phyloP scores from a whole-genome alignment of 2,329 filamentous ascomycete genomes.

The Dichotomopilus funicola region DNA sequence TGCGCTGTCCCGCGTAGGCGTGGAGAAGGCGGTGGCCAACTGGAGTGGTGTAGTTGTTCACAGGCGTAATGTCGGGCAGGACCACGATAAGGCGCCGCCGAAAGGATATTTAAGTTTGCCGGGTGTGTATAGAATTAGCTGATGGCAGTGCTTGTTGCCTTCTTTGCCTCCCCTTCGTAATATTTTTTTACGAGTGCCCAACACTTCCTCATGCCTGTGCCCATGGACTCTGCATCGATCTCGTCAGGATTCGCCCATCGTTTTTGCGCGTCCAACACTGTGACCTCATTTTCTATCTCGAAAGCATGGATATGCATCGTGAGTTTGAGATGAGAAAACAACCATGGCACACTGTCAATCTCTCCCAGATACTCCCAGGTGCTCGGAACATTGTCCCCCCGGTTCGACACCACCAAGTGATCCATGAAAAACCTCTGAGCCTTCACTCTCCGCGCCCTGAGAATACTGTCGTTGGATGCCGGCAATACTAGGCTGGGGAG shows the following conservation, averaged over 20 bases:
- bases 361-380: slow-evolving; percentile 32
- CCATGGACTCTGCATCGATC: slow-evolving; percentile 48
- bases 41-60: slow-evolving; percentile 10
- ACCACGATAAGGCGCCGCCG: neutral
- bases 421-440: slow-evolving; percentile 32
- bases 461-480: slow-evolving; percentile 23
- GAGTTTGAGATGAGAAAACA: slow-evolving; percentile 51
- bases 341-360: slow-evolving; percentile 49
- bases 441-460: slow-evolving; percentile 30
- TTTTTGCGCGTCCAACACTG: neutral
- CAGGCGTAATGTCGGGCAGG: slow-evolving; percentile 1
- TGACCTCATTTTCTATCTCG: slow-evolving; percentile 26
- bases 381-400: neutral
- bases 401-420: slow-evolving; percentile 20
- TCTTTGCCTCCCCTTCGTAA: neutral
- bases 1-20: slow-evolving; percentile 2
- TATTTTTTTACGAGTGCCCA: slow-evolving; percentile 38
- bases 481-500: slow-evolving; percentile 42
- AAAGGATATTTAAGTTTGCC: slow-evolving; percentile 5
- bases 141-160: neutral
- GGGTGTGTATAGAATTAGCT: slow-evolving; percentile 2
- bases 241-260: slow-evolving; percentile 34
- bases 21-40: slow-evolving; percentile 7
- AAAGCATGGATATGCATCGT: slow-evolving; percentile 53
- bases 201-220: slow-evolving; percentile 53